These are phyloP conservation scores for Aspergillus kassunensis DNA, from an alignment of 495 filamentous ascomycete species.

Conservation along the genomic window DNA sequence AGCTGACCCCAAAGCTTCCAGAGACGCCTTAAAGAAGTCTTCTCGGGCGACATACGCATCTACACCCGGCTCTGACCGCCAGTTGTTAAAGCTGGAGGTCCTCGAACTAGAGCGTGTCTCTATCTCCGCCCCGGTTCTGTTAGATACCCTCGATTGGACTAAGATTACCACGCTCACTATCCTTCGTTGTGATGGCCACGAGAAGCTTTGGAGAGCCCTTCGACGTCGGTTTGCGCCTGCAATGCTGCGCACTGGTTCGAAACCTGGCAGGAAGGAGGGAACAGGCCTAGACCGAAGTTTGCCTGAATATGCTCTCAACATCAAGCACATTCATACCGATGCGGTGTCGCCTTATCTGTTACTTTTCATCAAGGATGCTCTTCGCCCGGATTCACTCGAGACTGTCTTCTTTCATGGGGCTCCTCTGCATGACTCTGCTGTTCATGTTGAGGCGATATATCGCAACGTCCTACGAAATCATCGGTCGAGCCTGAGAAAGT, in stretches of 20 bases:
- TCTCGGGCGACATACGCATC: not conserved
- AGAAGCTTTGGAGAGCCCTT: constrained; percentile 77
- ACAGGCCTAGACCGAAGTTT: constrained; percentile 15
- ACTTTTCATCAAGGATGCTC: constrained; percentile 75
- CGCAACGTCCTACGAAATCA: constrained; percentile 70
- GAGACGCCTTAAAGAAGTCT: constrained; percentile 4
- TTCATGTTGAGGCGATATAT: constrained; percentile 73
- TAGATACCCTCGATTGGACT: constrained; percentile 76
- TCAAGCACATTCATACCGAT: constrained; percentile 83
- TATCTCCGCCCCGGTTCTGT: constrained; percentile 63
- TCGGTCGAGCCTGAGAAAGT: constrained; percentile 65
- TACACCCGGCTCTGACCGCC: constrained; percentile 8
- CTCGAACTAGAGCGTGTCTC: constrained; percentile 82
- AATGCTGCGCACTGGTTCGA: constrained; percentile 17
- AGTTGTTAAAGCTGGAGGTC: constrained; percentile 59
- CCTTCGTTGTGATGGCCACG: constrained; percentile 72
- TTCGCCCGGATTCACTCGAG: constrained; percentile 82
- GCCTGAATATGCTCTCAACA: constrained; percentile 61
- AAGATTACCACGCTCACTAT: constrained; percentile 74
- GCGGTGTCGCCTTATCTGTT: constrained; percentile 73
- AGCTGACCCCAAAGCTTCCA: not conserved
- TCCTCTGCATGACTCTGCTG: constrained; percentile 48
- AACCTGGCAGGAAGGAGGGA: constrained; percentile 18
- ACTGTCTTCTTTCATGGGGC: constrained; percentile 80
- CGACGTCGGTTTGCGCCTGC: constrained; percentile 66